Evolutionary conservation across 2,329 filamentous ascomycete genomes (phyloP), one percentile per base, ranked within the genome.

Genomic region (Alternaria incomplexa): DNA sequence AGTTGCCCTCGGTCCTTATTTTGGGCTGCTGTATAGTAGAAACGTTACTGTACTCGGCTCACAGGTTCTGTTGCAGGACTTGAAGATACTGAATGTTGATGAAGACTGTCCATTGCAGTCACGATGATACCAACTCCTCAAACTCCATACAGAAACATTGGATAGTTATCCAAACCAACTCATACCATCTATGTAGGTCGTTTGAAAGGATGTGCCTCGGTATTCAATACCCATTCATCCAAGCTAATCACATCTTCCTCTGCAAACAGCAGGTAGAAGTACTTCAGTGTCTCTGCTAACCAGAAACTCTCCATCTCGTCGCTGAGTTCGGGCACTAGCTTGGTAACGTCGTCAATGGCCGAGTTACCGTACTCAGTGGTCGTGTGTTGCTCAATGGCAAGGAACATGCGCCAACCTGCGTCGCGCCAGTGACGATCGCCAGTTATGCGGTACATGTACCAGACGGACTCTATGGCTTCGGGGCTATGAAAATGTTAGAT

Each of bases 381-480:
- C 12, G 90, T 91, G 69, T 87, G 82, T 69, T 83, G 83, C 61
- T 88, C 83, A 32, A 93, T 84, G 9, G 87, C 85, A 58, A 86
- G 76, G 74, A 93, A 93, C 91, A 93, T 93, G 58, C 83, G 82
- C 91, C 91, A 93, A 2, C 90, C 91, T 74, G 88, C 88, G 61
- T 90, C 86, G 73, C 87, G 87, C 85, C 89, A 91, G 52, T 83
- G 81, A 1, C 83, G 69, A 66, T 92, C 87, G 25, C 90, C 91
- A 0, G 91, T 93, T 62, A 92, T 83, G 61, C 91, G 87, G 77
- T 90, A 93, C 83, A 95, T 87, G 74, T 93, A 87, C 78, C 93
- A 95, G 5, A 96, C 87, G 13, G 89, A 91, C 81, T 95, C 92
- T 57, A 95, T 93, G 3, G 91, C 91, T 80, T 95, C 92, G 20